Evolutionary conservation across 495 filamentous ascomycete genomes (phyloP), one percentile per base, ranked within the genome.

Genomic region (Bryoglossum gracile): DNA sequence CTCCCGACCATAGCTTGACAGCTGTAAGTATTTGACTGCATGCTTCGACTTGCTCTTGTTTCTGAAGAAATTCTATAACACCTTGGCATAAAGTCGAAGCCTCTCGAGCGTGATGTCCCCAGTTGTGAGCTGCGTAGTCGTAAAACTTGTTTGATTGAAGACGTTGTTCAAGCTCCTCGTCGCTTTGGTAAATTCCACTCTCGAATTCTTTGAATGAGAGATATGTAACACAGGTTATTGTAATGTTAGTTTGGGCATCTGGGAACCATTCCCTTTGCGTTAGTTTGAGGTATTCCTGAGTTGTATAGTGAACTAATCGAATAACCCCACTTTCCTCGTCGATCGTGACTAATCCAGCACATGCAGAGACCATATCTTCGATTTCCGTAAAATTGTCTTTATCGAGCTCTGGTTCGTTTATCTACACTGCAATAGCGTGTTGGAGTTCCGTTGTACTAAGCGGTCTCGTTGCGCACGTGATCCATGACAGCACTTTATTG

Each of bases 291-390:
- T 75, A 82, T 36, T 72, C 66, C 48, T 78, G 69, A 0, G 73
- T 65, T 4, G 77, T 79, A 47, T 75, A 77, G 56, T 81, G 80
- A 5, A 78, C 70, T 17, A 82, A 61, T 11, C 73, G 70, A 26
- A 80, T 62, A 36, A 73, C 64, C 8, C 52, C 30, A 41, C 67
- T 78, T 16, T 68, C 64, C 17, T 67, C 33, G 40, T 81, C 72
- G 4, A 76, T 45, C 2, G 63, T 73, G 4, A 80, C 69, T 14
- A 84, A 61, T 3, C 79, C 77, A 38, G 69, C 70, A 50, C 77
- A 82, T 14, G 72, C 65, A 24, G 49, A 52, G 28, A 50, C 46
- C 13, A 69, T 61, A 8, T 66, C 53, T 44, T 53, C 62, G 6
- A 62, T 53, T 11, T 66, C 61, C 3, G 51, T 33, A 18, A 67